phyloP scores from a whole-genome alignment of 148 eudicot genomes.

The Silene uniflora region DNA sequence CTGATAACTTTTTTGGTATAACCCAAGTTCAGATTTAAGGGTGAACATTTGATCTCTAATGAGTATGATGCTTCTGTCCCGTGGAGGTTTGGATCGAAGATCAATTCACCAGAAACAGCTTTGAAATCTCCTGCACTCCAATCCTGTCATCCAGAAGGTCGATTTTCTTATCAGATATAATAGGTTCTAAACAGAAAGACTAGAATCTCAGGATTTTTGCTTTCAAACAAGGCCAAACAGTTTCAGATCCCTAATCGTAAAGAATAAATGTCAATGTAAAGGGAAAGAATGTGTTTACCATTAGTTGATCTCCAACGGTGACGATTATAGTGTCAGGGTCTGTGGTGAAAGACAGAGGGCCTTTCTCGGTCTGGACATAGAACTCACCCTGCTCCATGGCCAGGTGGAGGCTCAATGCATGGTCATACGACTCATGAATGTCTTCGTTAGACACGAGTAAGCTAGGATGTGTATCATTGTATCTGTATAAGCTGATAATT shows the following conservation, averaged over 20 bases:
- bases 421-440: constrained; percentile 37
- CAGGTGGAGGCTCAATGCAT: constrained; percentile 54
- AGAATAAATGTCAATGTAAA: background rate
- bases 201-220: too few relatives aligned
- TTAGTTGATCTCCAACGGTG: constrained; percentile 57
- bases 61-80: constrained; percentile 44
- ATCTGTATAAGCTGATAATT: constrained; percentile 49
- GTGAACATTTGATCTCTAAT: constrained; percentile 59
- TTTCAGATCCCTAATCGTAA: too few relatives aligned
- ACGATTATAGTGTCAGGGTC: constrained; percentile 59
- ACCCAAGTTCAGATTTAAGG: constrained; percentile 41
- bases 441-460: constrained; percentile 32
- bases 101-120: constrained; percentile 43
- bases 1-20: constrained; percentile 33
- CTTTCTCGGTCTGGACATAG: constrained; percentile 40
- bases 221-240: too few relatives aligned
- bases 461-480: constrained; percentile 41
- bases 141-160: constrained; percentile 32
- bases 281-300: constrained; percentile 34
- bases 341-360: constrained; percentile 44
- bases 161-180: too few relatives aligned
- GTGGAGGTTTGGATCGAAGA: constrained; percentile 41
- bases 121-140: constrained; percentile 56
- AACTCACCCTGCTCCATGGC: constrained; percentile 55
- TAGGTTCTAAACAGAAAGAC: too few relatives aligned